phyloP scores from a whole-genome alignment of 495 filamentous ascomycete genomes.

The Thermothielavioides terrestris region DNA sequence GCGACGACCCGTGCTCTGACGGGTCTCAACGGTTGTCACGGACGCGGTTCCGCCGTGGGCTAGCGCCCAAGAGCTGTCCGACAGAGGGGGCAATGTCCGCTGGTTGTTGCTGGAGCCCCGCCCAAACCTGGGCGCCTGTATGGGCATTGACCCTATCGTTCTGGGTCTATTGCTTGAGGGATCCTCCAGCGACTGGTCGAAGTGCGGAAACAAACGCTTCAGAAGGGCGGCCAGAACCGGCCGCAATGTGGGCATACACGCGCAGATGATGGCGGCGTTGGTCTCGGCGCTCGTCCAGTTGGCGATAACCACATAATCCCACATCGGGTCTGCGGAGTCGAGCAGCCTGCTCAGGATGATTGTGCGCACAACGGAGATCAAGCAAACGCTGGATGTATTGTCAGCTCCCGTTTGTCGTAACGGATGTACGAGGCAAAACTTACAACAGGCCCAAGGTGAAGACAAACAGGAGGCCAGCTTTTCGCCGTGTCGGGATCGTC shows the following conservation, averaged over 20 bases:
- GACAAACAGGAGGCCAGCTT: conserved; percentile 14
- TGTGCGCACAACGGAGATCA: conserved; percentile 16
- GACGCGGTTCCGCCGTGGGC: not conserved
- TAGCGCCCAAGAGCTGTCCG: not conserved
- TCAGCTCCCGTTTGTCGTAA: not conserved
- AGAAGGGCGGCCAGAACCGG: not conserved
- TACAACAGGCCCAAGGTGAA: conserved; percentile 15
- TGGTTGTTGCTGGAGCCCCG: not conserved
- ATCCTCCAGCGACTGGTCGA: not conserved
- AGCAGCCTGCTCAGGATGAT: conserved; percentile 35
- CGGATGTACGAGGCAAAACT: not conserved
- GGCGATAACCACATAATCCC: conserved; percentile 33
- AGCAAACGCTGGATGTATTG: conserved; percentile 6
- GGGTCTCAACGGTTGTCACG: not conserved
- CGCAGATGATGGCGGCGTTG: conserved; percentile 41
- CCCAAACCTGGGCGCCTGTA: not conserved
- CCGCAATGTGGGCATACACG: conserved; percentile 27
- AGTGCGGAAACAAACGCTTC: not conserved
- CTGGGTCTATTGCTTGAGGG: not conserved
- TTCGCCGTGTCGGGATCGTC: conserved; percentile 31
- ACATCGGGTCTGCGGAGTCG: conserved; percentile 23
- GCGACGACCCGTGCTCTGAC: no score
- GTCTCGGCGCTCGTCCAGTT: conserved; percentile 43
- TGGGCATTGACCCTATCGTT: not conserved
- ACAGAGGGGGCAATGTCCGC: not conserved